Evolutionary conservation across 768 basidiomycete species (phyloP), one percentile per base, ranked within the genome.

Genomic region (Kwoniella shandongensis): DNA sequence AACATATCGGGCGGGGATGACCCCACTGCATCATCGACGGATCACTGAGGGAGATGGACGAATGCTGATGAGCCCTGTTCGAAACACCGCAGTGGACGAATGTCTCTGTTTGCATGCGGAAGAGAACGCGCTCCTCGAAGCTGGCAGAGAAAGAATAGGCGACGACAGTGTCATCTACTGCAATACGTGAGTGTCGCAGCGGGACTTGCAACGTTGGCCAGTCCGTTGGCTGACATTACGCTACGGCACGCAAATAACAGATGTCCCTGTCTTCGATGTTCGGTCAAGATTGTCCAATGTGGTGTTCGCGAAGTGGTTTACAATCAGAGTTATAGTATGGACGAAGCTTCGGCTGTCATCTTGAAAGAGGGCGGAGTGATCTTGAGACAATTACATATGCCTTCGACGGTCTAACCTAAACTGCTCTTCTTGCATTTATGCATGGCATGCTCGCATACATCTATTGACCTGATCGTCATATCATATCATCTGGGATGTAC

Each of bases 21-120:
- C n/a, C n/a, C n/a, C n/a, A n/a, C n/a, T n/a, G n/a, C n/a, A 11
- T 41, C 8, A 18, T 47, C 18, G 11, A 8, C 23, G 15, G n/a
- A 47, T 32, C 32, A 6, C 6, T 32, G 32, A 32, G 32, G 6
- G 32, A 32, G 32, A 32, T 6, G 32, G 13, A 32, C 7, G 32
- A 32, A 32, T 32, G 32, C 32, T 32, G 7, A 32, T 13, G 32
- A 6, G n/a, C 13, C 32, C 32, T 32, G 32, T 13, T 32, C 32
- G 32, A n/a, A n/a, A n/a, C 32, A 32, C 13, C n/a, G 51, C 78
- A 46, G 78, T 84, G 15, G 81, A 84, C 47, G 90, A 90, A 72
- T 99, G 96, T 69, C 80, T 98, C 2, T 99, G 96, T 70, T 79
- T 99, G 10, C 96, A 99, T 74, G 96, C 96, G 0, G 96, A 99